Evolutionary conservation across 2,329 filamentous ascomycete genomes (phyloP).

Genomic region (Epichloe uncinata): DNA sequence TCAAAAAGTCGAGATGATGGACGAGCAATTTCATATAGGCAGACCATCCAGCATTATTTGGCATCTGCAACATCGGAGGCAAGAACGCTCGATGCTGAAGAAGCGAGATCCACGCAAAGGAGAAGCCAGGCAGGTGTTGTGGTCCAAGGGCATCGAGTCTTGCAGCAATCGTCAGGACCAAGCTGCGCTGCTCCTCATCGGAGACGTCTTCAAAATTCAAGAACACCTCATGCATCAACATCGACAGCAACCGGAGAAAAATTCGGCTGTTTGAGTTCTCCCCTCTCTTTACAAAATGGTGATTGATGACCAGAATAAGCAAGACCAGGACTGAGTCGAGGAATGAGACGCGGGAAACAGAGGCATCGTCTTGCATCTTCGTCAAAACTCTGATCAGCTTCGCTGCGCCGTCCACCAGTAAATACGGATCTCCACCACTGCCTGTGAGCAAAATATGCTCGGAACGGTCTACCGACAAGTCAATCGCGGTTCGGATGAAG

Average conservation of each 20-base stretch:
- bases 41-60: conserved; percentile 60
- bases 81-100: conserved; percentile 78
- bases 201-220: conserved; percentile 42
- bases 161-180: conserved; percentile 58
- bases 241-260: conserved; percentile 81
- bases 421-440: conserved; percentile 42
- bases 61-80: conserved; percentile 58
- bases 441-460: conserved; percentile 56
- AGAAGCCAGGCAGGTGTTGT: conserved; percentile 63
- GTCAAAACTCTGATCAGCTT: conserved; percentile 68
- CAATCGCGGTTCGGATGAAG: conserved; percentile 72
- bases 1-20: conserved; percentile 58
- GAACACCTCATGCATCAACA: conserved; percentile 65
- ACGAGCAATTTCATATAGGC: conserved; percentile 61
- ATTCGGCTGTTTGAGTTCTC: conserved; percentile 78
- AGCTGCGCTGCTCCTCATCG: conserved; percentile 50
- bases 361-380: conserved; percentile 52
- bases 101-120: conserved; percentile 72
- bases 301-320: conserved; percentile 68
- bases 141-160: conserved; percentile 66
- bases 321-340: conserved; percentile 67
- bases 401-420: conserved; percentile 65
- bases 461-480: conserved; percentile 64
- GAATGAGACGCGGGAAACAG: conserved; percentile 53
- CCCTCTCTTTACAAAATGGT: conserved; percentile 68